Evolutionary conservation across 345 rosid genomes (phyloP), one percentile per base, ranked within the genome.

Genomic region (Physaria fendleri): DNA sequence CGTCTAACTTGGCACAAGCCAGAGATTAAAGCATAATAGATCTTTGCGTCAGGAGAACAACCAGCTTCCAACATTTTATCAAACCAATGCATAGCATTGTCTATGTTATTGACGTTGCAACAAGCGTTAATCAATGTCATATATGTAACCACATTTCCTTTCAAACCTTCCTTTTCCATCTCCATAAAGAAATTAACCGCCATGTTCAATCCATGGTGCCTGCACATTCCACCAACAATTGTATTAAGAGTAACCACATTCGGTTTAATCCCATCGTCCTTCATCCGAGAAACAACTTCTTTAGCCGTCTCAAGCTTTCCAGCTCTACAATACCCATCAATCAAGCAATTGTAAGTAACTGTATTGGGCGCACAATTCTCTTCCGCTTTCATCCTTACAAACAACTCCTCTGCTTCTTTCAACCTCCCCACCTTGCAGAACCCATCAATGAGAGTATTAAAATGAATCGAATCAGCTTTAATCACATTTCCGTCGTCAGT

Each of bases 341-440:
- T 79, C 83, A 89, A 77, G 64, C 85, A 73, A 74, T 79, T 89
- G 71, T 86, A 85, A 18, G 94, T 86, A 27, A 70, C 64, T 27
- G 61, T 50, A 64, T 75, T 72, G 8, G 91, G 88, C 3, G 42
- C 54, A 71, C 83, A 81, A 2, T 52, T 68, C 35, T 59, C 62
- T 29, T 66, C 78, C 55, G 25, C 60, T 57, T 64, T 86, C 97
- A 86, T 84, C 64, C 15, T 69, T 28, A 66, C 71, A 72, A 81
- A 62, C 50, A 86, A 62, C 48, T 32, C 72, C 52, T 83, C 70
- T 12, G 83, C 95, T 65, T 93, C 91, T 62, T 79, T 82, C 56
- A 75, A 80, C 76, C 88, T 86, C 60, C 97, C 97, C 6, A 75
- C 83, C 61, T 83, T 86, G 59, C 95, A 80, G 3, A 83, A 69